Conservation (phyloP, 2,329 filamentous ascomycete genomes). For the Alternaria metachromatica region DNA sequence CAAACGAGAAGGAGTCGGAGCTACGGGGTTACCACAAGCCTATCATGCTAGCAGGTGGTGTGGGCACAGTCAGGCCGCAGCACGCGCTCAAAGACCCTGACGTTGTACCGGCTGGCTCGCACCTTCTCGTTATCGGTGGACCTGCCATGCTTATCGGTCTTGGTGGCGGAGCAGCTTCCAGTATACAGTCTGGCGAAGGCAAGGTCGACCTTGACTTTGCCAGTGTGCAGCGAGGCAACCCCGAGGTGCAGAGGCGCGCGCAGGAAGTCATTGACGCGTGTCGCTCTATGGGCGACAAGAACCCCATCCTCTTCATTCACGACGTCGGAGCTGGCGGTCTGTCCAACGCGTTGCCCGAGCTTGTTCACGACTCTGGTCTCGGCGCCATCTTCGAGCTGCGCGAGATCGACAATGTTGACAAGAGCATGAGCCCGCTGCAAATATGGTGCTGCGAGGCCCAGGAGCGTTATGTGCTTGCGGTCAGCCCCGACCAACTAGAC, state of each 20-base stretch:
- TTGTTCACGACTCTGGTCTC: slow-evolving; percentile 89
- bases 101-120: slow-evolving; percentile 84
- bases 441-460: slow-evolving; percentile 99
- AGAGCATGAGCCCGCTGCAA: slow-evolving; percentile 91
- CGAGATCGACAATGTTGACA: slow-evolving; percentile 88
- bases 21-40: slow-evolving; percentile 96
- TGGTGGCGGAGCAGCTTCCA: slow-evolving; percentile 93
- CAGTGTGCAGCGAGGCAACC: slow-evolving; percentile 95
- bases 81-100: slow-evolving; percentile 85
- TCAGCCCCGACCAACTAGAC: slow-evolving; percentile 81
- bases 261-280: slow-evolving; percentile 99
- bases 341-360: slow-evolving; percentile 82
- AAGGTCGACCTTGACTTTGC: slow-evolving; percentile 95
- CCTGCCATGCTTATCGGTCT: slow-evolving; percentile 98
- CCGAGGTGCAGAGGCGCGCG: slow-evolving; percentile 91
- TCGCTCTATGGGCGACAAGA: slow-evolving; percentile 79
- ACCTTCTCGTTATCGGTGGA: slow-evolving; percentile 90
- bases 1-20: slow-evolving; percentile 69
- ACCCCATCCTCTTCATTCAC: slow-evolving; percentile 95
- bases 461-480: slow-evolving; percentile 91
- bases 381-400: slow-evolving; percentile 94
- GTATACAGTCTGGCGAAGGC: slow-evolving; percentile 83
- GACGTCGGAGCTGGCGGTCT: slow-evolving; percentile 94
- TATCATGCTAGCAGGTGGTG: slow-evolving; percentile 96
- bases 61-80: slow-evolving; percentile 89